A percentile compares a stretch with the other conserved stretches of the same genome.
phyloP scores from a whole-genome alignment of 345 rosid species.

The Eucalyptus globulus region DNA sequence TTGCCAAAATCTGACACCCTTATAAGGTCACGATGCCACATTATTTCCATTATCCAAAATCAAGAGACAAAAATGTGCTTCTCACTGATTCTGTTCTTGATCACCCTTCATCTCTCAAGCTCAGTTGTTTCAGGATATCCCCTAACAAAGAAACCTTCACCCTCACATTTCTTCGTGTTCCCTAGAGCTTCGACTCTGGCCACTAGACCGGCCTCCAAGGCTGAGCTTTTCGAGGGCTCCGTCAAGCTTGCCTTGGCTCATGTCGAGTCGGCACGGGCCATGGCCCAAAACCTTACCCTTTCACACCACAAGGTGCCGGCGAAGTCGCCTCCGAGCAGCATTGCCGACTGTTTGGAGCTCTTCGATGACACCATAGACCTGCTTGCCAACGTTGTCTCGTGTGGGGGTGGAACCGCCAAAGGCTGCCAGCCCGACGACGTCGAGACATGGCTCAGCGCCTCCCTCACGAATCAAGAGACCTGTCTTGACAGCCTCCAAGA shows the following conservation, averaged over 20 bases:
- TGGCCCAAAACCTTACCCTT: neutral
- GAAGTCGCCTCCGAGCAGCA: neutral
- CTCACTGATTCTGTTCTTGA: neutral
- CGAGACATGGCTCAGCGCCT: neutral
- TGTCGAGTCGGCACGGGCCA: neutral
- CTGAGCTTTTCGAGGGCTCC: neutral
- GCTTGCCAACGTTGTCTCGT: neutral
- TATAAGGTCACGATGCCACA: neutral
- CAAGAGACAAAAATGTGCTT: neutral
- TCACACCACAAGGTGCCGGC: neutral
- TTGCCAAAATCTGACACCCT: neutral
- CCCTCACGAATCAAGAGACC: neutral
- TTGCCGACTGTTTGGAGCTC: neutral
- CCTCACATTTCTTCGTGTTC: neutral
- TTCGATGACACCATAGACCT: neutral
- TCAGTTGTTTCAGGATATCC: neutral
- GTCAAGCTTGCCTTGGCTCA: neutral
- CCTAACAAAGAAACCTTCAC: neutral
- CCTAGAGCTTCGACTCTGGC: neutral
- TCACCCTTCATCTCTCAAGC: neutral
- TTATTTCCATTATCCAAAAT: neutral
- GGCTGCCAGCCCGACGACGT: neutral
- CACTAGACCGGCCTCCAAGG: neutral
- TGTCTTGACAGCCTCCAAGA: neutral
- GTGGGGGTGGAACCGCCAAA: neutral